Evolutionary conservation across 176 grass and related monocot species (phyloP).

Genomic region (Poa pratensis): DNA sequence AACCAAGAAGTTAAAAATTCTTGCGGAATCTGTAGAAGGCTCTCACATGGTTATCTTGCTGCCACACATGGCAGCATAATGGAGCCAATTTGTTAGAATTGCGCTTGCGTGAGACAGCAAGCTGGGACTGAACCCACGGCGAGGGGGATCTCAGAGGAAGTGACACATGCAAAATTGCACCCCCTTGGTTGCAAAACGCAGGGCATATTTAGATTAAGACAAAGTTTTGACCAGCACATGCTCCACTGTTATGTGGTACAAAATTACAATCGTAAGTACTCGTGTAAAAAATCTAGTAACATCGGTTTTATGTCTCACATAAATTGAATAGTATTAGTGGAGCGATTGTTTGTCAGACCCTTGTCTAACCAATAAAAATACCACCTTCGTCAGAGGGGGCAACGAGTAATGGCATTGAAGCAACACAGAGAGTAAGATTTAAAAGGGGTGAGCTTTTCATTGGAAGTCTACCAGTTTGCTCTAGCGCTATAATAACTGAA

Average conservation of each 20-base stretch:
- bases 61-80: not conserved
- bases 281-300: not conserved
- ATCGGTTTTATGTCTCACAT: not conserved
- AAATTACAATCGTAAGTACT: not conserved
- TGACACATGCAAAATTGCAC: not conserved
- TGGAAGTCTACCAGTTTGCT: not conserved
- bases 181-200: not conserved
- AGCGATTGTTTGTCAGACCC: not conserved
- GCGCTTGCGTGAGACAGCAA: not conserved
- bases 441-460: not conserved
- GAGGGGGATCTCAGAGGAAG: not conserved
- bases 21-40: not conserved
- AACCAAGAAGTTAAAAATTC: not conserved
- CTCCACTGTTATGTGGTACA: not conserved
- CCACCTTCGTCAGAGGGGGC: not conserved
- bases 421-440: not conserved
- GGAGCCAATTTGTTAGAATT: not conserved
- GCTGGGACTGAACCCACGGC: not conserved
- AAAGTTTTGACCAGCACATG: not conserved
- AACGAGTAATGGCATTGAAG: not conserved
- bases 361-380: constrained; percentile 21
- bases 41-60: constrained; percentile 10
- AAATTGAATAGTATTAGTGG: not conserved
- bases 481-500: not conserved
- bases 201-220: constrained; percentile 12